These are phyloP conservation scores for Phytopythium sindhum DNA, from an alignment of 352 stramenopile genomes.

Conservation along the genomic window DNA sequence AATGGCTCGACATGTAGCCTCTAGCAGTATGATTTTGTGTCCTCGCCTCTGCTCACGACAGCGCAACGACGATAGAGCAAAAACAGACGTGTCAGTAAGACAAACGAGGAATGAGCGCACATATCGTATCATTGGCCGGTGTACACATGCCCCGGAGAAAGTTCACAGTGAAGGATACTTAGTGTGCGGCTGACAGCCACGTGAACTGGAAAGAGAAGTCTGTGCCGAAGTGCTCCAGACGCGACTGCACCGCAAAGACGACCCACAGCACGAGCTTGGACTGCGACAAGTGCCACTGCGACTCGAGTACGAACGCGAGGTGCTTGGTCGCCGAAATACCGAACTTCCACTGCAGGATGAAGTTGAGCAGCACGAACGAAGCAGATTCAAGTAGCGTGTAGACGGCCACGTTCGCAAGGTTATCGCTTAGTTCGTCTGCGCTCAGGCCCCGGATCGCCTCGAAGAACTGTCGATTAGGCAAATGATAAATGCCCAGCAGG, in stretches of 20 bases:
- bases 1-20: too few species aligned
- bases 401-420: slow-evolving; percentile 13
- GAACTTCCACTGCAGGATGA: slow-evolving; percentile 19
- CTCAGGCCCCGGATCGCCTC: slow-evolving; percentile 12
- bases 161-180: too few species aligned
- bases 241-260: slow-evolving; percentile 16
- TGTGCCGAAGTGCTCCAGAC: slow-evolving; percentile 19
- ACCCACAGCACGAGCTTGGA: slow-evolving; percentile 34
- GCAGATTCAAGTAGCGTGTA: slow-evolving; percentile 29
- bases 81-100: too few species aligned
- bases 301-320: slow-evolving; percentile 30
- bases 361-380: slow-evolving; percentile 24
- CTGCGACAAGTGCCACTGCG: slow-evolving; percentile 33
- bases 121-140: too few species aligned
- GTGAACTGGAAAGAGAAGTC: slow-evolving; percentile 30
- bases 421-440: slow-evolving; percentile 6
- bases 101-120: too few species aligned
- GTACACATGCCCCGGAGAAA: too few species aligned
- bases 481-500: slow-evolving; percentile 3
- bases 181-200: too few species aligned
- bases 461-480: slow-evolving; percentile 23
- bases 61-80: too few species aligned
- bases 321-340: slow-evolving; percentile 21
- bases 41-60: too few species aligned
- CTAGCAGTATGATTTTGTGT: too few species aligned